Evolutionary conservation across 441 rosid genomes (phyloP), one percentile per base, ranked within the genome.

Genomic region (Viola pubescens): DNA sequence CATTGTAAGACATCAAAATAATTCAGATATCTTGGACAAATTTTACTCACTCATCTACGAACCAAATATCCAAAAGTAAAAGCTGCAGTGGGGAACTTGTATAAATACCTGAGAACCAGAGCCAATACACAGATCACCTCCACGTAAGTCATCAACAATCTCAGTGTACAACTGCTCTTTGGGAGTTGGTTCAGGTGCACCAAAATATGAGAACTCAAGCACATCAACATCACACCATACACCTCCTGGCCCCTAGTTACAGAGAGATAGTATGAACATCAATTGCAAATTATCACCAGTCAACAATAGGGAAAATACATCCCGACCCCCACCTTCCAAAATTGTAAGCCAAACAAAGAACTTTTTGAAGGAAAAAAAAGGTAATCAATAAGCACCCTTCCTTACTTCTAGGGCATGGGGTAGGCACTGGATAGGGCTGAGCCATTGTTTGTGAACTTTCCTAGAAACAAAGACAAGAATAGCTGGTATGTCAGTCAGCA

Each of bases 161-260:
- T 87, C 95, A 10, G 97, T 84, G 67, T 87, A 87, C 26, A 91
- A 71, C 58, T 91, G 95, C 75, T 89, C 98, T 69, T 80, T 89
- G 14, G 94, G 95, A 51, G 95, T 82, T 59, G 94, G 74, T 4
- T 91, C 95, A 53, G 97, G 98, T 12, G 94, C 95, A 67, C 98
- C 98, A 73, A 76, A 87, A 68, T 89, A 91, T 0, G 95, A 84
- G 76, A 91, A 91, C 70, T 91, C 98, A 57, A 89, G 94, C 73
- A 91, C 98, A 74, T 91, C 98, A 63, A 91, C 91, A 67, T 89
- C 95, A 79, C 98, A 91, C 98, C 98, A 91, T 7, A 91, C 89
- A 37, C 96, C 96, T 72, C 98, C 98, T 44, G 98, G 98, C 52
- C 98, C 97, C 96, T 91, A 73, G 54, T 19, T 48, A 14, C 5